Evolutionary conservation across 345 rosid genomes (phyloP).

Genomic region (Erodium maritimum): DNA sequence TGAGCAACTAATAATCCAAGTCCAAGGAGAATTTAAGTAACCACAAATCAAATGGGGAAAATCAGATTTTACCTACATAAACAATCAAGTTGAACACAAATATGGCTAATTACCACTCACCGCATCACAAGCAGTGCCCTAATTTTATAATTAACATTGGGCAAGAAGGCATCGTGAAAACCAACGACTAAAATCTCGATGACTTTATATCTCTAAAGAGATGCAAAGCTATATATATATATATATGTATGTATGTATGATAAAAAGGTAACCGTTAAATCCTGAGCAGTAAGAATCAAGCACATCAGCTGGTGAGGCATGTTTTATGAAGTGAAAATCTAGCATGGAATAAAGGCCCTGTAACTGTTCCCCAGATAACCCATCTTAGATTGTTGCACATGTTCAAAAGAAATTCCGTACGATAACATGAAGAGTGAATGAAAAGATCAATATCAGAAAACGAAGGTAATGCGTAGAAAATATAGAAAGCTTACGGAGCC

Average conservation of each 20-base stretch:
- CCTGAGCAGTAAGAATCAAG: neutral
- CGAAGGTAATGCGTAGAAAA: neutral
- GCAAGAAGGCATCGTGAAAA: neutral
- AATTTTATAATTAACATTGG: neutral
- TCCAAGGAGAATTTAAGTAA: neutral
- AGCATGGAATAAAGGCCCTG: neutral
- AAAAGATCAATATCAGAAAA: neutral
- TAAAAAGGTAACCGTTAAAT: no score
- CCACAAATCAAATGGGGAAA: neutral
- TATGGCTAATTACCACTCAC: neutral
- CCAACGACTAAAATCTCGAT: neutral
- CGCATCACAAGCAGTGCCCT: neutral
- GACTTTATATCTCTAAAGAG: neutral
- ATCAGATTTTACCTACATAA: neutral
- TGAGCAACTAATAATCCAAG: neutral
- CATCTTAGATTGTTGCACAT: neutral
- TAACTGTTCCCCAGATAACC: neutral
- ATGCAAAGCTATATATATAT: neutral
- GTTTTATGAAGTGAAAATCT: neutral
- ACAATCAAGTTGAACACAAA: neutral
- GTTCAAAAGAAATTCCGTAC: neutral
- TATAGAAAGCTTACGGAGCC: conserved; percentile 32
- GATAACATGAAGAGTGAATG: neutral
- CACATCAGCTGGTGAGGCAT: neutral
- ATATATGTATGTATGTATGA: no score